Conservation (phyloP, 306 rosid species). For the Morella rubra region DNA sequence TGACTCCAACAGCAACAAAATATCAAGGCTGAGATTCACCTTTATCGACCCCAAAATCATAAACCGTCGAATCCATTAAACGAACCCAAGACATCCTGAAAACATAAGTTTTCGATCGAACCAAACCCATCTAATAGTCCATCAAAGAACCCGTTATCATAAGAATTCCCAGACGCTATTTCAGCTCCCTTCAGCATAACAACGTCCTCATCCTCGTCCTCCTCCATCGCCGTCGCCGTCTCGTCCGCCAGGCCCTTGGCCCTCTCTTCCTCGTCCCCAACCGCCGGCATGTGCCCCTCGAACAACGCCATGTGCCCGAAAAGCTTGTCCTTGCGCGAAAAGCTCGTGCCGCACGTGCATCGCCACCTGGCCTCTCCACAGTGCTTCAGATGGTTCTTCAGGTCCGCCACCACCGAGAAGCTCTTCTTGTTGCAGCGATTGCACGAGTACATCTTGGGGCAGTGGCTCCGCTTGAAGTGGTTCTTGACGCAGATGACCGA, state of each 20-base stretch:
- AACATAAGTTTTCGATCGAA: constrained; percentile 32
- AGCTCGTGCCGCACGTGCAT: constrained; percentile 84
- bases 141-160: constrained; percentile 37
- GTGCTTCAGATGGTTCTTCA: constrained; percentile 71
- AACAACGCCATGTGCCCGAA: constrained; percentile 74
- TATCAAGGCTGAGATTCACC: neutral
- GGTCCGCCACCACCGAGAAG: constrained; percentile 73
- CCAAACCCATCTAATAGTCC: constrained; percentile 54
- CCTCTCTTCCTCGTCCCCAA: constrained; percentile 37
- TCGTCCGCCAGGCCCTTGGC: constrained; percentile 20
- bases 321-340: constrained; percentile 77
- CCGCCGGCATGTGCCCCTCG: constrained; percentile 90
- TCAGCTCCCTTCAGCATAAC: neutral
- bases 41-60: constrained; percentile 1
- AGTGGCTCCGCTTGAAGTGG: constrained; percentile 90
- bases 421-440: constrained; percentile 70
- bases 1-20: neutral
- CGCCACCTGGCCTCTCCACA: constrained; percentile 72
- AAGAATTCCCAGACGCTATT: neutral
- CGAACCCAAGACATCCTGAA: constrained; percentile 38
- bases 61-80: constrained; percentile 1
- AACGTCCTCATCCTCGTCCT: constrained; percentile 4
- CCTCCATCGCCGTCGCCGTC: constrained; percentile 29
- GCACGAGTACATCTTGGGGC: constrained; percentile 82
- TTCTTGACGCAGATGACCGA: constrained; percentile 75